These are phyloP conservation scores for Phytopythium mirpurense DNA, from an alignment of 352 stramenopile genomes.

Conservation along the genomic window DNA sequence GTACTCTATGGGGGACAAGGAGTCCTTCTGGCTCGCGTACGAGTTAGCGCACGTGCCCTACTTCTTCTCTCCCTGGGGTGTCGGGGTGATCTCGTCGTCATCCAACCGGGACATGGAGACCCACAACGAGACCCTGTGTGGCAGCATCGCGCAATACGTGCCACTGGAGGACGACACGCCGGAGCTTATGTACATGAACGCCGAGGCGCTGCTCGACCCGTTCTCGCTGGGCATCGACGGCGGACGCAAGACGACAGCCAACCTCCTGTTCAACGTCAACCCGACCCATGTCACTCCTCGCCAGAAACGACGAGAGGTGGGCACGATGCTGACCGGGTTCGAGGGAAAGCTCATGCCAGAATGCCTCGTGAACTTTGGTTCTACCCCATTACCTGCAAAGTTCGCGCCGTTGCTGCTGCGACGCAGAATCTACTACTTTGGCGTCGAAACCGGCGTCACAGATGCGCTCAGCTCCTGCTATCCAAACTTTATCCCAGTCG, in stretches of 20 bases:
- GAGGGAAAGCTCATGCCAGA: slow-evolving; percentile 2
- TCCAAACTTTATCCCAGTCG: background rate
- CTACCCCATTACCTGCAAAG: slow-evolving; percentile 10
- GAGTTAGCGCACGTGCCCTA: slow-evolving; percentile 15
- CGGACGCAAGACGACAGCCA: background rate
- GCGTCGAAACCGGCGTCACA: background rate
- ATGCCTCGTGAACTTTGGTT: slow-evolving; percentile 13
- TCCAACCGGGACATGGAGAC: slow-evolving; percentile 11
- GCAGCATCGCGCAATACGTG: slow-evolving; percentile 20
- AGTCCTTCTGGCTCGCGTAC: slow-evolving; percentile 24
- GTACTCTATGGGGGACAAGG: slow-evolving; percentile 18
- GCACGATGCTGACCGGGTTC: background rate
- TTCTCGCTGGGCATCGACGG: slow-evolving; percentile 9
- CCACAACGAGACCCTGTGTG: slow-evolving; percentile 14
- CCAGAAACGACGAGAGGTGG: slow-evolving; percentile 6
- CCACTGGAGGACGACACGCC: slow-evolving; percentile 5
- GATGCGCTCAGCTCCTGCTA: background rate
- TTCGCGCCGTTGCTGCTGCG: slow-evolving; percentile 14
- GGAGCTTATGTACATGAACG: slow-evolving; percentile 32
- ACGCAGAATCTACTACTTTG: slow-evolving; percentile 7
- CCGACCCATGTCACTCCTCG: slow-evolving; percentile 35
- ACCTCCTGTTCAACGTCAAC: slow-evolving; percentile 23
- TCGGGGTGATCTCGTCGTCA: slow-evolving; percentile 10
- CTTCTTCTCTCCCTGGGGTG: slow-evolving; percentile 23
- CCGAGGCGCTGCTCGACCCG: slow-evolving; percentile 25